phyloP scores from a whole-genome alignment of 1,284 basidiomycete species.

The Rhodotorula sp. region DNA sequence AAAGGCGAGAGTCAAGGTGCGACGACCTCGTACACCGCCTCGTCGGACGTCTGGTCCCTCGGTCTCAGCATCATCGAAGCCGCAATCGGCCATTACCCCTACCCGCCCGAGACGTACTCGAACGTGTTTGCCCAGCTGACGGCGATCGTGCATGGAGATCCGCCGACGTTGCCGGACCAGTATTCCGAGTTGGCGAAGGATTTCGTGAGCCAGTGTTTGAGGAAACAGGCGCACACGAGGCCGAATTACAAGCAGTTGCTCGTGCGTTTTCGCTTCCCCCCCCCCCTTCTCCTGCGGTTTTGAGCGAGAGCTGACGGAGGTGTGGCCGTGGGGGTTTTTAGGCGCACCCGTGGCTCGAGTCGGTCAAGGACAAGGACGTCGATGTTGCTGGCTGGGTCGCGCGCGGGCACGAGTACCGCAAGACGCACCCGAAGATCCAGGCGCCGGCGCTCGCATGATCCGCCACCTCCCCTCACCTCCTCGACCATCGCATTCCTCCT shows the following conservation, averaged over 20 bases:
- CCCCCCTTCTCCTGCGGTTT: not conserved
- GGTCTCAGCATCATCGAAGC: constrained; percentile 93
- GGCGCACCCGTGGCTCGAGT: constrained; percentile 68
- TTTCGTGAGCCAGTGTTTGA: constrained; percentile 58
- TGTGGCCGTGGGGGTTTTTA: constrained; percentile 36
- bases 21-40: constrained; percentile 86
- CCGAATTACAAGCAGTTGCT: constrained; percentile 83
- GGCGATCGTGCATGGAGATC: constrained; percentile 91
- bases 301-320: not conserved
- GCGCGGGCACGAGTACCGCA: constrained; percentile 54
- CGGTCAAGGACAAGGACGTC: constrained; percentile 46
- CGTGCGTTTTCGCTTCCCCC: too few relatives aligned
- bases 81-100: constrained; percentile 87
- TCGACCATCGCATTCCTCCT: not conserved
- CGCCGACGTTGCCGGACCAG: constrained; percentile 66
- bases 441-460: constrained; percentile 20
- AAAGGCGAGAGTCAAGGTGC: constrained; percentile 87
- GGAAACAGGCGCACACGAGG: constrained; percentile 71
- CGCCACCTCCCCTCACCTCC: too few relatives aligned
- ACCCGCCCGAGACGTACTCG: constrained; percentile 95
- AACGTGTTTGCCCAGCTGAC: constrained; percentile 96
- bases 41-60: constrained; percentile 98
- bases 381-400: constrained; percentile 66
- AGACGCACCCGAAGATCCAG: constrained; percentile 21
- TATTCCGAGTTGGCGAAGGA: constrained; percentile 50